Evolutionary conservation across 2,329 filamentous ascomycete species (phyloP).

Genomic region (Exophiala spinifera): DNA sequence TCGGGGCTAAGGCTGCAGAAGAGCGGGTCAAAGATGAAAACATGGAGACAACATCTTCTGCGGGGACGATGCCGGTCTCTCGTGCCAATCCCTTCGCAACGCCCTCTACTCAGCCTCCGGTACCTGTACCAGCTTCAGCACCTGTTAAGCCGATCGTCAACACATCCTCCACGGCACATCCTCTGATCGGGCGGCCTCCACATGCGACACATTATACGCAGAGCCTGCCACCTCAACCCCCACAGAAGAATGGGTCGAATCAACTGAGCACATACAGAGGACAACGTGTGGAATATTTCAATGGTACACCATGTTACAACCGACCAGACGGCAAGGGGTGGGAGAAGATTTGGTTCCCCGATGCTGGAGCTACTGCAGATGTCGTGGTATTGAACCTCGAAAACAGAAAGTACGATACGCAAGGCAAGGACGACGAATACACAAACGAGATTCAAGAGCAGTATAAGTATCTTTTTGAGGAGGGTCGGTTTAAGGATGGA

Average conservation of each 20-base stretch:
- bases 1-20: slow-evolving; percentile 35
- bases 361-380: slow-evolving; percentile 57
- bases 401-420: slow-evolving; percentile 43
- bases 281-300: slow-evolving; percentile 56
- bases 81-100: slow-evolving; percentile 26
- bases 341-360: slow-evolving; percentile 69
- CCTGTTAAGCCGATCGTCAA: slow-evolving; percentile 15
- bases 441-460: slow-evolving; percentile 55
- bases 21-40: slow-evolving; percentile 15
- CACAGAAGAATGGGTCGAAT: slow-evolving; percentile 31
- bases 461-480: slow-evolving; percentile 63
- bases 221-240: slow-evolving; percentile 37
- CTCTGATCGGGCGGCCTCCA: slow-evolving; percentile 22
- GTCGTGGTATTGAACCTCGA: slow-evolving; percentile 45
- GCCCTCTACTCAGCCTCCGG: slow-evolving; percentile 1
- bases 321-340: slow-evolving; percentile 54
- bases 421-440: slow-evolving; percentile 53
- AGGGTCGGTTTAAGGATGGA: slow-evolving; percentile 65
- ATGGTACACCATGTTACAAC: slow-evolving; percentile 47
- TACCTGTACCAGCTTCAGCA: background rate
- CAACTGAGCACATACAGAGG: slow-evolving; percentile 61
- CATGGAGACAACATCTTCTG: slow-evolving; percentile 31
- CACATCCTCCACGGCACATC: slow-evolving; percentile 20
- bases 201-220: slow-evolving; percentile 25
- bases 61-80: slow-evolving; percentile 35